Evolutionary conservation across 2,329 filamentous ascomycete species (phyloP).

Genomic region (Xylariomycetidae sp.): DNA sequence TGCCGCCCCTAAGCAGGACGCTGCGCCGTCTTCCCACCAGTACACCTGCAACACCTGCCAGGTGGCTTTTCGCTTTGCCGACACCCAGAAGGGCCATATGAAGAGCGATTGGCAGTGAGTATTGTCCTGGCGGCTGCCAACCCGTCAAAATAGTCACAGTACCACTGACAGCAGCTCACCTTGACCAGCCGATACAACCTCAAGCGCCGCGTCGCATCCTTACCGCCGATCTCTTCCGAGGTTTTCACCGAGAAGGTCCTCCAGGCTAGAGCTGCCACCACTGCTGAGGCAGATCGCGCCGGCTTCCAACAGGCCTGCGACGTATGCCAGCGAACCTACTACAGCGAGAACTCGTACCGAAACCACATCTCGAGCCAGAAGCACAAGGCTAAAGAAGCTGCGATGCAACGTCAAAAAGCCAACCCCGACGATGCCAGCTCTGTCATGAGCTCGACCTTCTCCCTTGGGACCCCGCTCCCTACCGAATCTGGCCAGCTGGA

Average conservation of each 20-base stretch:
- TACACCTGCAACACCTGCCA: slow-evolving; percentile 99
- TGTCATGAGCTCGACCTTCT: slow-evolving; percentile 86
- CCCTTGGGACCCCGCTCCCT: slow-evolving; percentile 70
- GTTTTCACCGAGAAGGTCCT: slow-evolving; percentile 94
- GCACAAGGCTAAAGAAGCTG: slow-evolving; percentile 66
- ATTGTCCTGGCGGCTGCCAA: slow-evolving; percentile 2
- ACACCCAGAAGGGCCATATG: slow-evolving; percentile 93
- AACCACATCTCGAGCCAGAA: slow-evolving; percentile 91
- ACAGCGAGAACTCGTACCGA: slow-evolving; percentile 89
- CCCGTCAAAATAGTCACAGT: too few species aligned
- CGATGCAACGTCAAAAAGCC: slow-evolving; percentile 31
- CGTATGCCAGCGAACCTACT: slow-evolving; percentile 86
- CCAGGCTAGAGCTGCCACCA: slow-evolving; percentile 78
- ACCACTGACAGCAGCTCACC: too few species aligned
- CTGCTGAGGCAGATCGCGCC: slow-evolving; percentile 79
- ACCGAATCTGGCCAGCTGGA: slow-evolving; percentile 46
- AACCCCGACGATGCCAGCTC: slow-evolving; percentile 64
- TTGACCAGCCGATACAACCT: slow-evolving; percentile 90
- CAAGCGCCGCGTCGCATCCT: slow-evolving; percentile 83
- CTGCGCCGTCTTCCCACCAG: slow-evolving; percentile 58
- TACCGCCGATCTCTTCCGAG: slow-evolving; percentile 87
- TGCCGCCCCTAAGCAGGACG: slow-evolving; percentile 23
- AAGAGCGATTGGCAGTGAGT: slow-evolving; percentile 97
- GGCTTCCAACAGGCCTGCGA: slow-evolving; percentile 80
- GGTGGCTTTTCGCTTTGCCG: slow-evolving; percentile 90